These are phyloP conservation scores for Nakazawaea wyomingensis DNA, from an alignment of 805 yeast species.

Conservation along the genomic window DNA sequence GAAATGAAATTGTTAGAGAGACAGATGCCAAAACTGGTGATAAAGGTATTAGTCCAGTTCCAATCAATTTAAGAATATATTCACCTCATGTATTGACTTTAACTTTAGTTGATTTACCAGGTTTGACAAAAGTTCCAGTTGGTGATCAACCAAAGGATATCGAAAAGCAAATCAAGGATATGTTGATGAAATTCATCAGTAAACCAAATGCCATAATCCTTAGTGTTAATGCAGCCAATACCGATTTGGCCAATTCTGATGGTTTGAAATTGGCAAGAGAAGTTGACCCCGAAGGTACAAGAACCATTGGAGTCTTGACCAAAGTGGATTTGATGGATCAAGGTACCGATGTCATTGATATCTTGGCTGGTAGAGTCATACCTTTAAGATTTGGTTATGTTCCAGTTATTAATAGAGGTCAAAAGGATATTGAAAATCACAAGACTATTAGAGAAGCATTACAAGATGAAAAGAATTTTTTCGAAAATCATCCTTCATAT, in stretches of 20 bases:
- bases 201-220: slow-evolving; percentile 93
- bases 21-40: slow-evolving; percentile 80
- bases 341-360: slow-evolving; percentile 96
- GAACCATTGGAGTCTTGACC: slow-evolving; percentile 96
- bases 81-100: slow-evolving; percentile 92
- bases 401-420: slow-evolving; percentile 96
- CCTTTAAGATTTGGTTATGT: slow-evolving; percentile 94
- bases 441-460: slow-evolving; percentile 88
- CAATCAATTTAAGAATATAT: slow-evolving; percentile 87
- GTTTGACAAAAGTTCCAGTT: slow-evolving; percentile 96
- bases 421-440: slow-evolving; percentile 84
- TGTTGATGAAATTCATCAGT: slow-evolving; percentile 88
- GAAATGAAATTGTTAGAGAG: slow-evolving; percentile 86
- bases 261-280: slow-evolving; percentile 95
- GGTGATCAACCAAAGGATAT: slow-evolving; percentile 99
- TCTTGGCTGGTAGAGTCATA: slow-evolving; percentile 90
- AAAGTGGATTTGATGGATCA: slow-evolving; percentile 96
- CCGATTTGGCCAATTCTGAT: slow-evolving; percentile 95
- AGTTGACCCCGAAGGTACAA: slow-evolving; percentile 93
- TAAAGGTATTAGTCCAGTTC: slow-evolving; percentile 86
- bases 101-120: slow-evolving; percentile 95
- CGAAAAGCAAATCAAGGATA: slow-evolving; percentile 88
- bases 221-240: slow-evolving; percentile 94
- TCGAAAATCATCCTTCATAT: slow-evolving; percentile 87
- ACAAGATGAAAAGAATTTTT: slow-evolving; percentile 70